Conservation (phyloP, 2,329 filamentous ascomycete species). For the Colletotrichum sp. region DNA sequence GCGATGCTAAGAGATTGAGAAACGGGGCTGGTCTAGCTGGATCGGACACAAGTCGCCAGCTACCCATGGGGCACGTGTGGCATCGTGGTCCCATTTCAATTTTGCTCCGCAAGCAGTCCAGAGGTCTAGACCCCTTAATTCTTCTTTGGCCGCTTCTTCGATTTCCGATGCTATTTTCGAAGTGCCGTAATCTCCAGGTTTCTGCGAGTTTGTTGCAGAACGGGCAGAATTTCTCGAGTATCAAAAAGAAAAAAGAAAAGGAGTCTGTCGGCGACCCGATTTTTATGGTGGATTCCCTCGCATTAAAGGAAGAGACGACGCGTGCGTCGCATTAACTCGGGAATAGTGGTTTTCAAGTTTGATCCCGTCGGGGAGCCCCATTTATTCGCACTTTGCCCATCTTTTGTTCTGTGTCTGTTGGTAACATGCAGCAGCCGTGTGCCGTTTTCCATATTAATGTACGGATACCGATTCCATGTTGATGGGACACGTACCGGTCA, state of each 20-base stretch:
- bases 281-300: background rate
- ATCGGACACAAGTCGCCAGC: background rate
- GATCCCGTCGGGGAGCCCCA: background rate
- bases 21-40: background rate
- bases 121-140: background rate
- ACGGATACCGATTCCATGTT: background rate
- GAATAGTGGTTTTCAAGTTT: background rate
- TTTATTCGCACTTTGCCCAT: background rate
- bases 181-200: background rate
- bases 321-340: background rate
- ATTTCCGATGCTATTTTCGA: background rate
- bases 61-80: constrained; percentile 2
- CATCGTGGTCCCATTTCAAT: background rate
- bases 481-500: background rate
- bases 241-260: background rate
- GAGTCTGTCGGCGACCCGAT: background rate
- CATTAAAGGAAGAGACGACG: background rate
- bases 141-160: background rate
- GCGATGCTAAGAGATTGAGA: background rate
- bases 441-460: constrained; percentile 16
- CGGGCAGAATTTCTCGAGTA: background rate
- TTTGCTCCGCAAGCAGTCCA: background rate
- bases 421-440: background rate
- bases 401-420: background rate
- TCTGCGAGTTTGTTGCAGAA: background rate